Evolutionary conservation across 257 asterid genomes (phyloP).

Genomic region (Jacaranda mimosifolia): DNA sequence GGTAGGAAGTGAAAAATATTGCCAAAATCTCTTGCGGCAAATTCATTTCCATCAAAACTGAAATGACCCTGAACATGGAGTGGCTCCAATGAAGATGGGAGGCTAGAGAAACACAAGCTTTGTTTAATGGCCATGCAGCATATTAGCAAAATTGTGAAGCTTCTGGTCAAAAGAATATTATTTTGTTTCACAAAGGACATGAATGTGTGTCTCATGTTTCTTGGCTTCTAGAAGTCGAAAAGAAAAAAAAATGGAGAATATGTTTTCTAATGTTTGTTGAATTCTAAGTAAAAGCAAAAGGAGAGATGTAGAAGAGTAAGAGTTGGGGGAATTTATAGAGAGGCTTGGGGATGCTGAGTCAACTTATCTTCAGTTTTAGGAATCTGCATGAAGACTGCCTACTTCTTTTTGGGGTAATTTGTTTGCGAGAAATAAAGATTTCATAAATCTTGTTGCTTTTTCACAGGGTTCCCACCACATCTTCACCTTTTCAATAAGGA

Average conservation of each 20-base stretch:
- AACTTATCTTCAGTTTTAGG: constrained; percentile 61
- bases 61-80: constrained; percentile 67
- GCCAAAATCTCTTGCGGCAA: constrained; percentile 83
- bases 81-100: constrained; percentile 48
- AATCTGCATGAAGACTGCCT: constrained; percentile 71
- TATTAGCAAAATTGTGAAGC: constrained; percentile 46
- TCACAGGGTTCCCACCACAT: constrained; percentile 55
- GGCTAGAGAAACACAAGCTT: constrained; percentile 43
- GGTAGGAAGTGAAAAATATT: constrained; percentile 73
- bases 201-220: constrained; percentile 45
- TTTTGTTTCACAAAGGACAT: constrained; percentile 37
- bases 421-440: constrained; percentile 50
- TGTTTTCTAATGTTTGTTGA: constrained; percentile 14
- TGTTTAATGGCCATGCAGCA: constrained; percentile 55
- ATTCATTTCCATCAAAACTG: constrained; percentile 62
- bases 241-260: constrained; percentile 26
- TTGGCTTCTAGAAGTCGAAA: constrained; percentile 38
- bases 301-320: constrained; percentile 39
- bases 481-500: constrained; percentile 36
- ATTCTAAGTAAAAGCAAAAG: constrained; percentile 28
- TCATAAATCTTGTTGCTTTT: constrained; percentile 67
- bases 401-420: constrained; percentile 44
- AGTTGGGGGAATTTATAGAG: constrained; percentile 62
- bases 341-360: constrained; percentile 59
- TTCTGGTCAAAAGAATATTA: constrained; percentile 43